phyloP scores from a whole-genome alignment of 2,329 filamentous ascomycete genomes.

The Exserohilum rostratum region DNA sequence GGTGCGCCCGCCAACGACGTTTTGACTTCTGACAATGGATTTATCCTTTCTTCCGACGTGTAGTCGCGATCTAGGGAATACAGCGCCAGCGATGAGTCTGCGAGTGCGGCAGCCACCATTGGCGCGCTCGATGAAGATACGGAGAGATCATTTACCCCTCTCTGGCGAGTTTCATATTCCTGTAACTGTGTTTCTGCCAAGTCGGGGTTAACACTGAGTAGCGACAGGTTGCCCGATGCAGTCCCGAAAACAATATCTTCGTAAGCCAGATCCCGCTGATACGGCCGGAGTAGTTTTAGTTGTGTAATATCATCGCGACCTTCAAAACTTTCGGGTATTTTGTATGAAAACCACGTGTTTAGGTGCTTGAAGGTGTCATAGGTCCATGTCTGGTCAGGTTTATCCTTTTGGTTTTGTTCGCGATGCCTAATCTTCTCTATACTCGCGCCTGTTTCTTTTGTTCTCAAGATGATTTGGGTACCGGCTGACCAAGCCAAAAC shows the following conservation, averaged over 20 bases:
- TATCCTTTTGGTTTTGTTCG: conserved; percentile 2
- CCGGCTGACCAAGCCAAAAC: conserved; percentile 66
- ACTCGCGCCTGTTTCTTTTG: conserved; percentile 51
- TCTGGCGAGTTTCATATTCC: conserved; percentile 52
- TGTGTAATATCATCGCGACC: conserved; percentile 65
- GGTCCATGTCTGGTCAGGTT: conserved; percentile 27
- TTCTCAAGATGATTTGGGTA: conserved; percentile 60
- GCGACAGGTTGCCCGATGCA: conserved; percentile 59
- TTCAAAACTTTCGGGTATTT: conserved; percentile 57
- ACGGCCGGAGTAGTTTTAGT: conserved; percentile 58
- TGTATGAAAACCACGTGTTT: conserved; percentile 59
- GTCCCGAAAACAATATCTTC: conserved; percentile 63
- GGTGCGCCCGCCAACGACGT: conserved; percentile 18
- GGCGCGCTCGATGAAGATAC: conserved; percentile 50
- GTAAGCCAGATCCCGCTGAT: conserved; percentile 43
- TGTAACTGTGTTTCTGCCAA: conserved; percentile 19
- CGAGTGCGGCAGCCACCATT: conserved; percentile 59
- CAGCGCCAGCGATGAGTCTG: conserved; percentile 54
- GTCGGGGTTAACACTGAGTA: conserved; percentile 29
- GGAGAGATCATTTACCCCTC: conserved; percentile 56
- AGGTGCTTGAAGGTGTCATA: conserved; percentile 43
- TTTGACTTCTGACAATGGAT: conserved; percentile 25
- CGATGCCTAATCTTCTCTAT: conserved; percentile 30
- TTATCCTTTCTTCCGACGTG: conserved; percentile 33
- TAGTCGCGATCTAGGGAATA: conserved; percentile 47